phyloP scores from a whole-genome alignment of 768 basidiomycete species.

The Krasilnikovozyma curviuscula region DNA sequence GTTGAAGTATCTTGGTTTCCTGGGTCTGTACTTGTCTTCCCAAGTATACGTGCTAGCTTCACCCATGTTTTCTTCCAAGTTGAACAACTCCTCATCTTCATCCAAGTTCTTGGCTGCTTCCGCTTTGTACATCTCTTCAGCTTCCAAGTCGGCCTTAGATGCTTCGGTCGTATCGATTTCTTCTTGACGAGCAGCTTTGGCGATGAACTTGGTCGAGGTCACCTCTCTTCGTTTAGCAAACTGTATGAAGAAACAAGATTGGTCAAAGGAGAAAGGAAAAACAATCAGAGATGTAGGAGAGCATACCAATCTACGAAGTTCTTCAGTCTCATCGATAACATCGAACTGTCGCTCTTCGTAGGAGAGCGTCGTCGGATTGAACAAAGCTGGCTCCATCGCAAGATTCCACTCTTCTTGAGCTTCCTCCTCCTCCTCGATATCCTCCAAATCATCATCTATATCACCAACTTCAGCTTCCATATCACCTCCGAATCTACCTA shows the following conservation, averaged over 20 bases:
- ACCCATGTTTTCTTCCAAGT: constrained; percentile 68
- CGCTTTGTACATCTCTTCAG: constrained; percentile 36
- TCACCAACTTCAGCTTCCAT: constrained; percentile 30
- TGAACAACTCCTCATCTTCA: constrained; percentile 89
- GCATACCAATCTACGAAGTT: constrained; percentile 38
- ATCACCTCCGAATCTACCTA: constrained; percentile 19
- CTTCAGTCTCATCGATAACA: constrained; percentile 41
- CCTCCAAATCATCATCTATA: constrained; percentile 23
- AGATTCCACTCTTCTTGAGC: constrained; percentile 50
- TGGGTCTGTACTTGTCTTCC: constrained; percentile 95
- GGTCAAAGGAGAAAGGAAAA: neutral
- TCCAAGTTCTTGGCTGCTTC: constrained; percentile 85
- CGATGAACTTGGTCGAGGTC: constrained; percentile 69
- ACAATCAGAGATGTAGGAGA: too few species aligned
- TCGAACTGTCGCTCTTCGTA: constrained; percentile 66
- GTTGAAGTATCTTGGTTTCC: constrained; percentile 97
- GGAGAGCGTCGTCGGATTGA: constrained; percentile 50
- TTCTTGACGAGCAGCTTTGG: constrained; percentile 33
- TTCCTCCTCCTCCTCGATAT: constrained; percentile 25
- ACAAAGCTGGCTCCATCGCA: constrained; percentile 63
- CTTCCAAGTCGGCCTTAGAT: constrained; percentile 50
- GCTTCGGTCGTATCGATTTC: constrained; percentile 30
- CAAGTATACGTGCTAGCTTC: constrained; percentile 79
- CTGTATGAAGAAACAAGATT: constrained; percentile 27
- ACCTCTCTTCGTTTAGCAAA: constrained; percentile 60